Evolutionary conservation across 2,329 filamentous ascomycete genomes (phyloP).

Genomic region (Scleromitrula shiraiana): DNA sequence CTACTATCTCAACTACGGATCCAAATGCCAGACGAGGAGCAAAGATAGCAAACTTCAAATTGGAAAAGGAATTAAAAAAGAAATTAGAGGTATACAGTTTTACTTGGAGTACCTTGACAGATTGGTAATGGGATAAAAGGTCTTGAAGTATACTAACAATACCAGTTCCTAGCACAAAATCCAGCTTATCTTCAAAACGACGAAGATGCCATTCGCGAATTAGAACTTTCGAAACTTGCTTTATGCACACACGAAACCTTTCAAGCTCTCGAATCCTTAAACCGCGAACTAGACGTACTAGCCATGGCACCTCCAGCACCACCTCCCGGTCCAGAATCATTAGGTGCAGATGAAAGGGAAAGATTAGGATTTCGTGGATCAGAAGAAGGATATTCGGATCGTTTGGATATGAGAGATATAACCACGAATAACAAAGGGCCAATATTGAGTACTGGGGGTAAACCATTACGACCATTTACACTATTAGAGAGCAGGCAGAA

Average conservation of each 20-base stretch:
- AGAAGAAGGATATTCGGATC: conserved; percentile 56
- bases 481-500: conserved; percentile 70
- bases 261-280: conserved; percentile 77
- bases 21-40: conserved; percentile 65
- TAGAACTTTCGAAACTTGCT: conserved; percentile 68
- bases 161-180: conserved; percentile 50
- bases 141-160: conserved; percentile 21
- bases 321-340: conserved; percentile 35
- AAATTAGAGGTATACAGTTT: conserved; percentile 58
- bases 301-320: conserved; percentile 57
- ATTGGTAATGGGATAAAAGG: no score
- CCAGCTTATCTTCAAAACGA: conserved; percentile 60
- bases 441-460: conserved; percentile 69
- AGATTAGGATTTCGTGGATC: conserved; percentile 31
- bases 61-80: conserved; percentile 77
- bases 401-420: conserved; percentile 59
- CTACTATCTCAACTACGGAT: conserved; percentile 56
- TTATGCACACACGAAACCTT: conserved; percentile 74
- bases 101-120: no score
- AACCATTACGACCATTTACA: conserved; percentile 85
- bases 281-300: conserved; percentile 76
- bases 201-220: conserved; percentile 72
- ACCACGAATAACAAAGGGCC: conserved; percentile 51
- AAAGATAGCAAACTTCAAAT: conserved; percentile 78
- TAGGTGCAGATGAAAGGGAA: conserved; percentile 40